Conservation (phyloP, 1,139 yeast genomes). For the Blastobotrys raffinosifermentans region DNA sequence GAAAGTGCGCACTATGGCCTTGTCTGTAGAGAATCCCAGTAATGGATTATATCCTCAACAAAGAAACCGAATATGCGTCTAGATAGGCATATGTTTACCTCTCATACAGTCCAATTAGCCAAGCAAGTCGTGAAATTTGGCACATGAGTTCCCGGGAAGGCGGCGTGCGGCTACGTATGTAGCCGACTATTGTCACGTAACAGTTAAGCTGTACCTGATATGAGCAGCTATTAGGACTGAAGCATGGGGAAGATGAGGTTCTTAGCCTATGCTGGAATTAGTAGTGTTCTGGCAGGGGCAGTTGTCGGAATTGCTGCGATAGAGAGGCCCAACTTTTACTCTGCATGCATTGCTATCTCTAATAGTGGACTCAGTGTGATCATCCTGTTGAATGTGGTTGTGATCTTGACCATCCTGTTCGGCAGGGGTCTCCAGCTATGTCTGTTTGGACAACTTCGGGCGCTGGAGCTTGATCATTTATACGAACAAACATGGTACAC, state of each 20-base stretch:
- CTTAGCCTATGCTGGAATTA: slow-evolving; percentile 19
- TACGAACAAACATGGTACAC: slow-evolving; percentile 65
- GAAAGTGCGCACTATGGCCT: too few relatives aligned
- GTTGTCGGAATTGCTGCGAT: slow-evolving; percentile 33
- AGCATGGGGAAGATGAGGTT: slow-evolving; percentile 22
- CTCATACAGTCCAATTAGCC: too few relatives aligned
- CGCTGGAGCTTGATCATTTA: slow-evolving; percentile 72
- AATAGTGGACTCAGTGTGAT: slow-evolving; percentile 39
- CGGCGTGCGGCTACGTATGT: too few relatives aligned
- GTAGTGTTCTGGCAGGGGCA: slow-evolving; percentile 30
- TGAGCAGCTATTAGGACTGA: too few relatives aligned
- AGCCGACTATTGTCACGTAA: too few relatives aligned
- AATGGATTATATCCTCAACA: too few relatives aligned
- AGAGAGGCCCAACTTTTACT: slow-evolving; percentile 39
- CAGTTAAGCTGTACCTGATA: too few relatives aligned
- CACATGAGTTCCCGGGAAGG: too few relatives aligned
- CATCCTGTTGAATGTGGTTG: slow-evolving; percentile 40
- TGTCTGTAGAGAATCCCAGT: too few relatives aligned
- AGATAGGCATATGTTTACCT: too few relatives aligned
- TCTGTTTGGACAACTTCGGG: slow-evolving; percentile 70
- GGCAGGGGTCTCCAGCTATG: slow-evolving; percentile 44
- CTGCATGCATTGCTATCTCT: slow-evolving; percentile 42
- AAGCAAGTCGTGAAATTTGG: too few relatives aligned
- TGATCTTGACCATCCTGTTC: slow-evolving; percentile 36
- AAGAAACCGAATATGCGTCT: too few relatives aligned